Base-by-base conservation (phyloP, 1,139 yeast species). In the Suhomyces chickasaworum region DNA sequence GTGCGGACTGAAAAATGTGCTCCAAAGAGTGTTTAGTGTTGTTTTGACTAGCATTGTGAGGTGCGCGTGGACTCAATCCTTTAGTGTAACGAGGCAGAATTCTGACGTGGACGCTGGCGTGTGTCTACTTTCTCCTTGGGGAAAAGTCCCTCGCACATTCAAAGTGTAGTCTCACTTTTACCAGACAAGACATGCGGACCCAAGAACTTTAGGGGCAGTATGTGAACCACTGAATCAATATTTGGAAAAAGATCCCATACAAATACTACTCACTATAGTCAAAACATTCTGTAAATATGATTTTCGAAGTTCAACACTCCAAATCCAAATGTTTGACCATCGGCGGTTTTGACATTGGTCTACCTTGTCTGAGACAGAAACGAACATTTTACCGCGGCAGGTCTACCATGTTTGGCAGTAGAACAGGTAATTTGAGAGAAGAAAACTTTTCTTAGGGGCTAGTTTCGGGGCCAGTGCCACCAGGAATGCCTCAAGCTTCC, bases 291-390 rank as follows among this genome's bases (percentile, higher is more conserved):
- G n/a, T n/a, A n/a, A n/a, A n/a, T n/a, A n/a, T n/a, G n/a, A n/a
- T n/a, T n/a, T n/a, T n/a, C n/a, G n/a, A n/a, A n/a, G n/a, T n/a
- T n/a, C 22, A 8, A 13, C 13, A 20, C 27, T 22, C 23, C 37
- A 35, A 35, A 35, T 18, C n/a, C n/a, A 6, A 2, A 3, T 16
- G 4, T 21, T 35, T 8, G 12, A 3, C 37, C 29, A 35, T 35
- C 37, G 37, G 37, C 37, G 37, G 37, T 35, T 35, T 35, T 35
- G 37, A 35, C 37, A 35, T 35, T 35, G 37, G 37, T 35, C 37
- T 23, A 22, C 37, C 25, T 2, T 35, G 37, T 35, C 37, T 35
- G 29, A 35, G 37, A 35, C 37, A 35, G 37, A 13, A 13, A 29
- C 10, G 27, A 12, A 7, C 22, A 3, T 23, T 15, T 15, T 10